These are phyloP conservation scores for Xylaria sp. DNA, from an alignment of 2,329 filamentous ascomycete species.

Conservation along the genomic window DNA sequence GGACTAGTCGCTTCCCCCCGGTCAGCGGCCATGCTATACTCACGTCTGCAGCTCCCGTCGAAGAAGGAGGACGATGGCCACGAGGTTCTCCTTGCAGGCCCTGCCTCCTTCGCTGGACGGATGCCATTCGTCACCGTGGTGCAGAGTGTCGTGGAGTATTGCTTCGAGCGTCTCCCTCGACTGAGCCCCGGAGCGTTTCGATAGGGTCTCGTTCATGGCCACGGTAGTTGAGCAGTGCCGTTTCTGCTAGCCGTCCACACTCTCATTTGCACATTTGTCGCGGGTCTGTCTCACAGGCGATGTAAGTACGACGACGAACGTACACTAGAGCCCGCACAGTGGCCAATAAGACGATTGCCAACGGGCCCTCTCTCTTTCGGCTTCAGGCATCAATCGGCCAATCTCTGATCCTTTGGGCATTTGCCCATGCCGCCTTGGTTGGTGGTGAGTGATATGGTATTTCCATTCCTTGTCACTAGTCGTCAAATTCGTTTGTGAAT, in stretches of 20 bases:
- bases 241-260: background rate
- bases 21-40: slow-evolving; percentile 16
- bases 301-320: slow-evolving; percentile 1
- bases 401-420: background rate
- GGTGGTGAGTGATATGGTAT: background rate
- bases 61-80: slow-evolving; percentile 25
- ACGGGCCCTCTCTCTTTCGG: background rate
- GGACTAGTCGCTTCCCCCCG: slow-evolving; percentile 19
- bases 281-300: background rate
- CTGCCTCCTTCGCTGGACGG: slow-evolving; percentile 21
- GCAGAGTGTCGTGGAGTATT: slow-evolving; percentile 13
- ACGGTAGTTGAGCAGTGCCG: no score
- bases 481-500: background rate
- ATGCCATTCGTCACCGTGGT: slow-evolving; percentile 10
- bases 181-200: background rate
- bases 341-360: slow-evolving; percentile 9
- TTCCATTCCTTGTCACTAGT: background rate
- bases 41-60: slow-evolving; percentile 23
- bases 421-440: background rate
- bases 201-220: slow-evolving; percentile 11
- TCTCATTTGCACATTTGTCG: slow-evolving; percentile 9
- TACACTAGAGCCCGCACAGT: background rate
- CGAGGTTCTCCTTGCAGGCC: slow-evolving; percentile 29
- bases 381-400: slow-evolving; percentile 23
- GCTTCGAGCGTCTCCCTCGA: slow-evolving; percentile 5